Percentiles rank a stretch among this genome's conserved stretches.
Evolutionary conservation across 768 basidiomycete species (phyloP).

Genomic region (Udeniomyces megalosporus): DNA sequence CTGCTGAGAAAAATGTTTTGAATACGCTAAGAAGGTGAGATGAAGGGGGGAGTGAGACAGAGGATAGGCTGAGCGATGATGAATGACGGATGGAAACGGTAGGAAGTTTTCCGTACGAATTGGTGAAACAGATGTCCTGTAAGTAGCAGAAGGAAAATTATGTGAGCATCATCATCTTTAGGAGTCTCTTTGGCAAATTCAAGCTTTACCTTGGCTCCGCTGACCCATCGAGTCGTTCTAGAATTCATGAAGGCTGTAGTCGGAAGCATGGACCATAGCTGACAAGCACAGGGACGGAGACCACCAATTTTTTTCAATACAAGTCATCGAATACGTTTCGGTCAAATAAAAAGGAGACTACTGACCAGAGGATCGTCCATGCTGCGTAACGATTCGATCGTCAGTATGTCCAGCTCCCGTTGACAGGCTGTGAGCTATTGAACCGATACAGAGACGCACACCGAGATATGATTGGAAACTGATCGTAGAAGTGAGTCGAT

Average conservation of each 20-base stretch:
- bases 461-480: slow-evolving; percentile 11
- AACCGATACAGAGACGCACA: background rate
- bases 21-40: background rate
- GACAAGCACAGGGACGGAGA: too few species aligned
- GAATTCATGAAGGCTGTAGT: background rate
- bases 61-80: background rate
- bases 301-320: too few species aligned
- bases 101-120: background rate
- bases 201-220: background rate
- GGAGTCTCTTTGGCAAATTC: too few species aligned
- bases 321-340: too few species aligned
- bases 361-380: too few species aligned
- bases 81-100: background rate
- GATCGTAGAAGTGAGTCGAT: background rate
- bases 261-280: too few species aligned
- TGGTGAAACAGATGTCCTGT: slow-evolving; percentile 7
- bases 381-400: too few species aligned
- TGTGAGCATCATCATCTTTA: too few species aligned
- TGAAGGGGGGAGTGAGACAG: background rate
- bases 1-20: background rate
- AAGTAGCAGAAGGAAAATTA: too few species aligned
- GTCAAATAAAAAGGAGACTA: too few species aligned
- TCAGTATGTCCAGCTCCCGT: too few species aligned
- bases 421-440: too few species aligned
- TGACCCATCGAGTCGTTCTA: slow-evolving; percentile 6